A percentile compares a stretch with the other conserved stretches of the same genome.
Conservation (phyloP, 139 green algal species). For the Chlorella ohadii region DNA sequence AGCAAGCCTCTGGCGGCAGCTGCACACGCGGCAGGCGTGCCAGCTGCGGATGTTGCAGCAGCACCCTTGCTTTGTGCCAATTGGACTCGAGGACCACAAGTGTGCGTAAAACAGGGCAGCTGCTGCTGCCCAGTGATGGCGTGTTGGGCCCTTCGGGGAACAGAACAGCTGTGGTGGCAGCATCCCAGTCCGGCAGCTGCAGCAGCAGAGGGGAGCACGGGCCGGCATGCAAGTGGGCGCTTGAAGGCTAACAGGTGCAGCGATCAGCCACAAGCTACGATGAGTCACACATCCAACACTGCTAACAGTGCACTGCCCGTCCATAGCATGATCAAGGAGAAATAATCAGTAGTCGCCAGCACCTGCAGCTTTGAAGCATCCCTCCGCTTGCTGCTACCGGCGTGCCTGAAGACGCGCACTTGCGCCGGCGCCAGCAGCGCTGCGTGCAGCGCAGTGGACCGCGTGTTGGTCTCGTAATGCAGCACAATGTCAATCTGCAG, state of each 20-base stretch:
- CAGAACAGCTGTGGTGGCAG: not conserved
- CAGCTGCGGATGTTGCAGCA: slow-evolving; percentile 18
- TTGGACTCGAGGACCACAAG: slow-evolving; percentile 29
- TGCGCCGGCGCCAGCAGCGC: slow-evolving; percentile 1
- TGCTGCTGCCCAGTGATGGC: not conserved
- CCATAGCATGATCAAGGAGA: too few relatives aligned
- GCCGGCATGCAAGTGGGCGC: not conserved
- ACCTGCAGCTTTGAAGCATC: not conserved
- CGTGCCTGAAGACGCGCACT: not conserved
- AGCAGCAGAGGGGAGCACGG: not conserved
- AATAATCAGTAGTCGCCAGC: too few relatives aligned
- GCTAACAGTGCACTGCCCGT: too few relatives aligned
- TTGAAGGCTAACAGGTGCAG: not conserved
- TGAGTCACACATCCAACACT: too few relatives aligned
- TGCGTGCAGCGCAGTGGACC: slow-evolving; percentile 10
- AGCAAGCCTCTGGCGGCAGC: not conserved
- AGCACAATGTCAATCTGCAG: slow-evolving; percentile 18
- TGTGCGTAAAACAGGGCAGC: not conserved
- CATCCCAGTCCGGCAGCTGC: not conserved
- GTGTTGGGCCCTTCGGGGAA: not conserved
- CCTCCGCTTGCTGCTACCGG: not conserved
- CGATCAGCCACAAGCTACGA: too few relatives aligned
- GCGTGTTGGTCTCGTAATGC: slow-evolving; percentile 18
- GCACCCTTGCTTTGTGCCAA: slow-evolving; percentile 18
- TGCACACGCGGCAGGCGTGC: slow-evolving; percentile 7